Base-by-base conservation (phyloP, 2,329 filamentous ascomycete genomes). In the Grosmannia huntii region DNA sequence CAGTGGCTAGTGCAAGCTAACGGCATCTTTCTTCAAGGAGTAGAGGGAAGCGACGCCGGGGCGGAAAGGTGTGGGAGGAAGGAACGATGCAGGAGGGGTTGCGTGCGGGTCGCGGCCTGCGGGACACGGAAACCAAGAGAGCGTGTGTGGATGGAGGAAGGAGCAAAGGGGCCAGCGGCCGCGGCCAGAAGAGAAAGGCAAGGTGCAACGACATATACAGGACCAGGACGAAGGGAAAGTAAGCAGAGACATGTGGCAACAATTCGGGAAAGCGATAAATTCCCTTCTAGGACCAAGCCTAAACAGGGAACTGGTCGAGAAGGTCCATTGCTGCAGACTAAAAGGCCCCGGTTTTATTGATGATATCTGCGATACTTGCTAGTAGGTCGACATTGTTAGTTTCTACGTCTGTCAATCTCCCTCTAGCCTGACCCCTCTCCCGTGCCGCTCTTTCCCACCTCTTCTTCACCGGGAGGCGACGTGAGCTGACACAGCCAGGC, bases 61-160 rank as follows among this genome's bases (percentile, higher is more conserved):
- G 31, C 19, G 49, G 57, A 16, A 46, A 23, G 38, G 52, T 28
- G 44, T 25, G 27, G 50, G 36, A 10, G 41, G 51, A 53, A 25
- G 25, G 50, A 53, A 36, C 10, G 28, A 28, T 27, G 54, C 36
- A 55, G 41, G 60, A 53, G 57, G 60, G 56, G 56, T 53, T 48
- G 28, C 54, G 38, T 41, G 56, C 59, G 56, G 57, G 50, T 44
- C 55, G 59, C 57, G 59, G 53, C 38, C 54, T 28, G 53, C 56
- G 50, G 59, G 57, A 55, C 51, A 53, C 59, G 57, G 59, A 55
- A 51, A 57, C 36, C 48, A 61, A 52, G 46, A 57, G 48, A 23
- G 19, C 36, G 33, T 10, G 31, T 53, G 51, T 55, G 53, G 38
- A 31, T 46, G 38, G 16, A 41, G 55, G 16, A 56, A 41, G 27